Evolutionary conservation across 208 protist genomes (phyloP).

Genomic region (Herpetomonas samuelpessoai): DNA sequence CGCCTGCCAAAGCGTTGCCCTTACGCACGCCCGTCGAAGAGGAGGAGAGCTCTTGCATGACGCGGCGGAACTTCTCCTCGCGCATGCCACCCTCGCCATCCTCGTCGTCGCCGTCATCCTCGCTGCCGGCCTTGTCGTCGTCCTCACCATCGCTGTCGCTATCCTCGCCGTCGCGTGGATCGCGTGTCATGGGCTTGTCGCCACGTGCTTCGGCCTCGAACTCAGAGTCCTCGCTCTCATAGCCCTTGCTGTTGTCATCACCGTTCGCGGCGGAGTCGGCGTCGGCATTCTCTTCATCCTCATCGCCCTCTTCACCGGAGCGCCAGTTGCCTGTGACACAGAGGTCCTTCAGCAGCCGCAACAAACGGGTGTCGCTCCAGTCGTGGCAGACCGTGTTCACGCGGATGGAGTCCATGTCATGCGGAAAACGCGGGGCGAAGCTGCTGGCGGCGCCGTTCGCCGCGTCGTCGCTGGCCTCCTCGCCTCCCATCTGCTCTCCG

Average conservation of each 20-base stretch:
- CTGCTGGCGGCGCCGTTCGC: constrained; percentile 17
- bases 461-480: constrained; percentile 37
- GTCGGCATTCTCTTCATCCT: constrained; percentile 25
- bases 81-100: constrained; percentile 3
- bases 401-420: constrained; percentile 67
- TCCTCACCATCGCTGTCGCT: constrained; percentile 40
- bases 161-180: constrained; percentile 50
- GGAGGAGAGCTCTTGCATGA: neutral
- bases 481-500: constrained; percentile 21
- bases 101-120: constrained; percentile 32
- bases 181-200: constrained; percentile 31
- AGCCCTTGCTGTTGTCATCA: constrained; percentile 66
- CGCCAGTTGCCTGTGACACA: constrained; percentile 96
- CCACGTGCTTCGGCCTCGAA: constrained; percentile 75
- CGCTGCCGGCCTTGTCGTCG: constrained; percentile 49
- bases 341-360: constrained; percentile 85
- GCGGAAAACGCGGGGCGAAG: constrained; percentile 53
- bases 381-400: constrained; percentile 37
- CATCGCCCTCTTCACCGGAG: constrained; percentile 22
- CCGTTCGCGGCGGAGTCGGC: constrained; percentile 48
- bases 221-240: constrained; percentile 84
- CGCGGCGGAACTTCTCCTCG: constrained; percentile 1
- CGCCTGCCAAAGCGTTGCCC: constrained; percentile 23
- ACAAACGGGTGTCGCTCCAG: constrained; percentile 51
- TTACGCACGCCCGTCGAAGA: neutral